These are phyloP conservation scores for Rhynchospora tenuis DNA, from an alignment of 176 grass and related monocot genomes.

Conservation along the genomic window DNA sequence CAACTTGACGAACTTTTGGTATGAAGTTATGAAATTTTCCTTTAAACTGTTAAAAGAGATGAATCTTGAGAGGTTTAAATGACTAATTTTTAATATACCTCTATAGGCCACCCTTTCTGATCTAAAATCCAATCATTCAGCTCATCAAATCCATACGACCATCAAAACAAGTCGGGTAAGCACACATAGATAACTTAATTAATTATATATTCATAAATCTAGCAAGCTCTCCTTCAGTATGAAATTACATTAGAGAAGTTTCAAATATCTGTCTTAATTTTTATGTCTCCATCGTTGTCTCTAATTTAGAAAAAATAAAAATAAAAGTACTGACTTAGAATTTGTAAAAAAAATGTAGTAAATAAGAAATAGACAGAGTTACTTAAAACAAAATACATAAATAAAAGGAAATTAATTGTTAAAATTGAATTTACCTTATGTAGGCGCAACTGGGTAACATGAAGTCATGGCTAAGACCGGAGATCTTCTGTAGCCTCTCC, in stretches of 20 bases:
- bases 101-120: constrained; percentile 18
- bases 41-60: neutral
- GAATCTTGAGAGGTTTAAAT: neutral
- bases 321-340: neutral
- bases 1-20: constrained; percentile 25
- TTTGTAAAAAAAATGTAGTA: neutral
- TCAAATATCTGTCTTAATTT: neutral
- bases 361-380: neutral
- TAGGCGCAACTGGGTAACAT: constrained; percentile 52
- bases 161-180: constrained; percentile 46
- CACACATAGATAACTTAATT: neutral
- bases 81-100: neutral
- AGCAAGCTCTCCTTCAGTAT: neutral
- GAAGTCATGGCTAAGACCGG: constrained; percentile 43
- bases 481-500: constrained; percentile 46
- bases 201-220: neutral
- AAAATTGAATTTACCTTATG: neutral
- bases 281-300: neutral
- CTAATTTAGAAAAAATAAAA: neutral
- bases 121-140: constrained; percentile 2
- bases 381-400: no score
- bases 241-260: neutral
- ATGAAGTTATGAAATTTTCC: neutral
- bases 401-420: neutral
- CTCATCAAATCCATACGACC: constrained; percentile 31